Evolutionary conservation across 2,329 filamentous ascomycete genomes (phyloP), one percentile per base, ranked within the genome.

Genomic region (Seiridium cupressi): DNA sequence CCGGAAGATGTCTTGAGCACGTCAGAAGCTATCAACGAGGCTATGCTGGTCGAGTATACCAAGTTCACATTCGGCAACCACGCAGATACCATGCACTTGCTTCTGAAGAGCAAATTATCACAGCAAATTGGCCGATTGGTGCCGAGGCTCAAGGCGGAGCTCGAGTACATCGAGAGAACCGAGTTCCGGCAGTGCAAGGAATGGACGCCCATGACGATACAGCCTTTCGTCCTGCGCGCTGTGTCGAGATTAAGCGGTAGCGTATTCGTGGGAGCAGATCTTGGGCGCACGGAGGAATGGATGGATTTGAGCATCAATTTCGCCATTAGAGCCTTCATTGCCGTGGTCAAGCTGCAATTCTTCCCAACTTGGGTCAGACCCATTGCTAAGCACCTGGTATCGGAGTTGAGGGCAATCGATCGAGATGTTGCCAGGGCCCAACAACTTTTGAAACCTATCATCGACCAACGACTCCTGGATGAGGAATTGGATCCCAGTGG

Each of bases 191-290:
- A 73, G 13, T 83, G 80, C 63, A 71, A 79, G 58, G 83, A 85
- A 62, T 86, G 84, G 84, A 84, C 79, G 1, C 68, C 81, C 0
- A 77, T 85, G 55, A 79, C 78, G 64, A 77, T 85, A 64, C 81
- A 84, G 44, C 77, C 79, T 0, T 80, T 85, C 60, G 73, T 82
- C 48, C 74, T 86, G 2, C 75, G 81, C 31, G 75, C 80, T 3
- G 74, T 87, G 9, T 79, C 84, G 5, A 79, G 83, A 2, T 66
- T 87, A 31, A 84, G 81, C 34, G 82, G 84, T 1, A 75, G 79
- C 26, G 77, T 81, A 4, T 85, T 86, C 62, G 78, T 85, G 5
- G 84, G 84, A 1, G 65, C 77, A 2, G 70, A 74, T 11, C 73
- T 85, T 59, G 83, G 79, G 65, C 81, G 82, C 18, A 73, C 80